These are phyloP conservation scores for Auricularia sp. DNA, from an alignment of 768 basidiomycete genomes.

Conservation along the genomic window DNA sequence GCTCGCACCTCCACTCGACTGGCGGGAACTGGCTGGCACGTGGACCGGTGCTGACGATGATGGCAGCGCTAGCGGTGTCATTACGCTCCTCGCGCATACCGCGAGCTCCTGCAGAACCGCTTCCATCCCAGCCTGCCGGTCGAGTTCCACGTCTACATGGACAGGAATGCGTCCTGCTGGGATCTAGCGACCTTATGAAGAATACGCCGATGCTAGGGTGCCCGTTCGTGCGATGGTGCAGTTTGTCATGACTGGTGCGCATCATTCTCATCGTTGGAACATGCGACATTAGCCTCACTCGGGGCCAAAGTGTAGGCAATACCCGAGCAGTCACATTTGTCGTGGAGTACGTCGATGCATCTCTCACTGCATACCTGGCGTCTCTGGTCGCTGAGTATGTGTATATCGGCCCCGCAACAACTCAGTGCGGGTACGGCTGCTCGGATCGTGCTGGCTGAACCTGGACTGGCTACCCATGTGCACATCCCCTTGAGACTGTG, in stretches of 20 bases:
- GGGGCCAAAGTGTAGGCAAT: constrained; percentile 30
- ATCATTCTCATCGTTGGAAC: constrained; percentile 10
- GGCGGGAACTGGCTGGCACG: not conserved
- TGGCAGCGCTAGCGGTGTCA: constrained; percentile 3
- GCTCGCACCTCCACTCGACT: constrained; percentile 76
- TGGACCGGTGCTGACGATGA: constrained; percentile 7
- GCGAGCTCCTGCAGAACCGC: not conserved
- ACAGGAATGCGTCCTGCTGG: constrained; percentile 15
- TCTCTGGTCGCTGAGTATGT: constrained; percentile 12
- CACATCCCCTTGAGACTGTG: constrained; percentile 26
- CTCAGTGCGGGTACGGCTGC: constrained; percentile 24
- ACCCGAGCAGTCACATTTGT: constrained; percentile 4
- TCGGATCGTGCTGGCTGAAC: constrained; percentile 17
- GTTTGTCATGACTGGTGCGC: constrained; percentile 15
- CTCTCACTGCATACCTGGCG: constrained; percentile 21
- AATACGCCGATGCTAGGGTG: constrained; percentile 21
- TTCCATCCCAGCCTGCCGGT: constrained; percentile 4
- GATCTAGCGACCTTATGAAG: constrained; percentile 25
- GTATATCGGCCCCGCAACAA: not conserved
- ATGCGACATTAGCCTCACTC: not conserved
- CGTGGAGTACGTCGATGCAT: constrained; percentile 5
- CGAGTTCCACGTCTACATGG: constrained; percentile 14
- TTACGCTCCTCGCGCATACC: constrained; percentile 7
- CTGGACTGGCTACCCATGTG: no score
- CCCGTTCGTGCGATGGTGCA: constrained; percentile 24